phyloP scores from a whole-genome alignment of 2,329 filamentous ascomycete genomes.

The Cryphonectria naterciae region DNA sequence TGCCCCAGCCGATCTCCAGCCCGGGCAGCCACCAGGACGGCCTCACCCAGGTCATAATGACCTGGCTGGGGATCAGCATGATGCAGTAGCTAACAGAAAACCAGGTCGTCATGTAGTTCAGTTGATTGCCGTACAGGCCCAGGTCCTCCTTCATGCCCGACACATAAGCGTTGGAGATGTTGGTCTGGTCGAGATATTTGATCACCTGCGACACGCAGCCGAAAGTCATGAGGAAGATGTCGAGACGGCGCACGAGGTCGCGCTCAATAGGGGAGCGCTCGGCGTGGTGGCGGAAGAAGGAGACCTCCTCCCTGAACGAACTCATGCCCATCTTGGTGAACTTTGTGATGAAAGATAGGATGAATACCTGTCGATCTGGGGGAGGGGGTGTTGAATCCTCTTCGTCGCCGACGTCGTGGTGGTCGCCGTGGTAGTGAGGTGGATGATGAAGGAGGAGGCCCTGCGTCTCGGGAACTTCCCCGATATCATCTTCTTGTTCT shows the following conservation, averaged over 20 bases:
- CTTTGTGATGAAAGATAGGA: not conserved
- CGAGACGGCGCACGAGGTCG: slow-evolving; percentile 39
- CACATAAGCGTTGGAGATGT: slow-evolving; percentile 44
- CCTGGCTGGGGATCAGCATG: slow-evolving; percentile 42
- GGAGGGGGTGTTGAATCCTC: not conserved
- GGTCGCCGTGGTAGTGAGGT: not conserved
- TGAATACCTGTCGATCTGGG: not conserved
- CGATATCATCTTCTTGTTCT: not conserved
- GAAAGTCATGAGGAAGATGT: slow-evolving; percentile 43
- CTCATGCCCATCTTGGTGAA: slow-evolving; percentile 17
- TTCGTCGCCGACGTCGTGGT: not conserved
- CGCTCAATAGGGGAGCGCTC: slow-evolving; percentile 38
- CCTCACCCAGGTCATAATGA: slow-evolving; percentile 43
- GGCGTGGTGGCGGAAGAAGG: slow-evolving; percentile 22
- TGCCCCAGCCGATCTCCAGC: slow-evolving; percentile 41
- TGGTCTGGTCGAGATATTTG: slow-evolving; percentile 42
- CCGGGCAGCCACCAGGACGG: slow-evolving; percentile 41
- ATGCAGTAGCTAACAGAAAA: slow-evolving; percentile 43
- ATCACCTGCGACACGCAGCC: slow-evolving; percentile 41
- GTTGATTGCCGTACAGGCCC: slow-evolving; percentile 37
- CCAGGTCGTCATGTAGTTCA: slow-evolving; percentile 38
- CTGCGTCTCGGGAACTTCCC: slow-evolving; percentile 13
- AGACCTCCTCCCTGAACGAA: slow-evolving; percentile 10
- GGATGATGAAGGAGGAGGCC: not conserved
- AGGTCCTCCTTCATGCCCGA: slow-evolving; percentile 45